Conservation (phyloP, 192 early-diverging fungal genomes). For the Oehlia diaphana region DNA sequence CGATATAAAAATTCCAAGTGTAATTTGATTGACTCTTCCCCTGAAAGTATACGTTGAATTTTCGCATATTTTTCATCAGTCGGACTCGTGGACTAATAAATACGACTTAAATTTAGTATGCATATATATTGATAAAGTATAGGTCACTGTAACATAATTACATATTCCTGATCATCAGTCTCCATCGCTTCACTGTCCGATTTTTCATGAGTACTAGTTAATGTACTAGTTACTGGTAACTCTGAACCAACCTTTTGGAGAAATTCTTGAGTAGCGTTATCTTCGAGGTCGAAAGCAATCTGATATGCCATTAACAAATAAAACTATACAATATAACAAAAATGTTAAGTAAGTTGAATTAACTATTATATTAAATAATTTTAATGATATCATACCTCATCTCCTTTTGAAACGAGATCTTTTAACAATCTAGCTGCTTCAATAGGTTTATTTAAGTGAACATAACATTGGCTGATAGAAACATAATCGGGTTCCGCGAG, state of each 20-base stretch:
- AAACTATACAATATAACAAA: constrained; percentile 26
- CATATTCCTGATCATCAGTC: constrained; percentile 21
- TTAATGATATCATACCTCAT: constrained; percentile 55
- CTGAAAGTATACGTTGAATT: constrained; percentile 82
- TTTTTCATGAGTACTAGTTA: constrained; percentile 26
- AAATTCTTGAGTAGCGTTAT: constrained; percentile 96
- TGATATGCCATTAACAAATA: constrained; percentile 89
- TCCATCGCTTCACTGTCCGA: constrained; percentile 19
- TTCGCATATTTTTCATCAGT: constrained; percentile 47
- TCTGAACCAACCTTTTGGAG: constrained; percentile 72
- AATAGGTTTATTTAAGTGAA: constrained; percentile 83
- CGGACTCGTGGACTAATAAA: background rate
- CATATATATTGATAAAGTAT: background rate
- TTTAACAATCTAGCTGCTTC: constrained; percentile 75
- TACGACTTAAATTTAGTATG: background rate
- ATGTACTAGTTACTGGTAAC: constrained; percentile 48
- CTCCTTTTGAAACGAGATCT: constrained; percentile 59
- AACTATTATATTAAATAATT: background rate
- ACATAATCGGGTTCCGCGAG: constrained; percentile 88
- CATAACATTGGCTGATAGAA: constrained; percentile 86
- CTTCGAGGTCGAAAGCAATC: constrained; percentile 97
- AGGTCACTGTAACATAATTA: background rate
- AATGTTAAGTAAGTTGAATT: background rate
- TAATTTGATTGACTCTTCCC: constrained; percentile 88
- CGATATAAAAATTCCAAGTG: constrained; percentile 93